Evolutionary conservation across 2,329 filamentous ascomycete genomes (phyloP).

Genomic region (Pseudogymnoascus sp.): DNA sequence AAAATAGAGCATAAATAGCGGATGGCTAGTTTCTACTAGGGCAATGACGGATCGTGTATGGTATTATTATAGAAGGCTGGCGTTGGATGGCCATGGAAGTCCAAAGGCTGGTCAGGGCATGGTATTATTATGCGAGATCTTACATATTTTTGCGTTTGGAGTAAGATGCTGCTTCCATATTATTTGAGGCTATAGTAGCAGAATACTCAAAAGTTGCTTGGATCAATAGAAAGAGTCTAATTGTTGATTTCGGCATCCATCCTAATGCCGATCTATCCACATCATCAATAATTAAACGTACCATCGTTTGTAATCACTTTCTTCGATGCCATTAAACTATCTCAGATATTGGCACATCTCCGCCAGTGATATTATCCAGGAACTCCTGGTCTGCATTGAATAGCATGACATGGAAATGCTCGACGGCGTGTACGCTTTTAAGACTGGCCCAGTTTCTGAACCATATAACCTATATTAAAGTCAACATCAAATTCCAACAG

Average conservation of each 20-base stretch:
- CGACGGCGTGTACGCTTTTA: constrained; percentile 78
- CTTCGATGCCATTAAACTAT: constrained; percentile 16
- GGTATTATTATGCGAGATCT: not conserved
- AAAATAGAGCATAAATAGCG: not conserved
- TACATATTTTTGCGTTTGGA: not conserved
- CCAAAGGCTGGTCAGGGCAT: not conserved
- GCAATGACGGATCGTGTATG: not conserved
- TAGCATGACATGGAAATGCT: constrained; percentile 94
- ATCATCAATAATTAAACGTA: not conserved
- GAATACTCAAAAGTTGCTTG: not conserved
- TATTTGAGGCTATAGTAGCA: not conserved
- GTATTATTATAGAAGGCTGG: not conserved
- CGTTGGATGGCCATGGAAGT: not conserved
- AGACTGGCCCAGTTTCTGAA: constrained; percentile 83
- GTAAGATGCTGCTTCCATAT: not conserved
- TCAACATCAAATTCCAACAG: constrained; percentile 26
- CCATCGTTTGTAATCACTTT: not conserved
- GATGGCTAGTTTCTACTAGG: not conserved
- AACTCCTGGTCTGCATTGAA: constrained; percentile 65
- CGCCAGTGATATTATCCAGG: constrained; percentile 60
- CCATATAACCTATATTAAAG: constrained; percentile 51
- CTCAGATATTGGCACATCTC: constrained; percentile 59
- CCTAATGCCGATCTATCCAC: not conserved
- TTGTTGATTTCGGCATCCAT: not conserved
- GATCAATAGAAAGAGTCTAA: not conserved